Evolutionary conservation across 1,284 basidiomycete genomes (phyloP).

Genomic region (Termitomyces sp.): DNA sequence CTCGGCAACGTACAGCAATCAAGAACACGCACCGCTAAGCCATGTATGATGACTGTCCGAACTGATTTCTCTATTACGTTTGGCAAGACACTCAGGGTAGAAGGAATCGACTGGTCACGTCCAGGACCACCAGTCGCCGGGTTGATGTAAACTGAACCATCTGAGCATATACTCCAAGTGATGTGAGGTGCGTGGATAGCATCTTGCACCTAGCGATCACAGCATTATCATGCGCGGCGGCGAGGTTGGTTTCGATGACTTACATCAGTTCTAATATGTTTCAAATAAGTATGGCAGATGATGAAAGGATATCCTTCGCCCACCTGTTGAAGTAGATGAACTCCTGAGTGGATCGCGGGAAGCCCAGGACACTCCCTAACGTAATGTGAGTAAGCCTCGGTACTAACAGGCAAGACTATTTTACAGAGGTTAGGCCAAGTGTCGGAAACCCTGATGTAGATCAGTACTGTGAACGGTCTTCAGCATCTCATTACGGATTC

Average conservation of each 20-base stretch:
- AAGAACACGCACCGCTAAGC: slow-evolving; percentile 46
- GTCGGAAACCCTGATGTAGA: slow-evolving; percentile 33
- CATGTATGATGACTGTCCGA: slow-evolving; percentile 63
- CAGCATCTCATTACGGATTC: neutral
- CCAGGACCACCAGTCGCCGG: slow-evolving; percentile 38
- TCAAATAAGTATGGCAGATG: neutral
- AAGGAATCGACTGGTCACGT: slow-evolving; percentile 45
- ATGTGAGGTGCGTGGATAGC: slow-evolving; percentile 59
- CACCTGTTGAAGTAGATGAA: slow-evolving; percentile 38
- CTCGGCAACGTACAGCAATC: neutral
- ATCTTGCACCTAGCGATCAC: slow-evolving; percentile 42
- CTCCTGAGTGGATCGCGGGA: slow-evolving; percentile 50
- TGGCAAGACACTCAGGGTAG: slow-evolving; percentile 57
- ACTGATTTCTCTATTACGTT: slow-evolving; percentile 68
- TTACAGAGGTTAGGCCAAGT: slow-evolving; percentile 35
- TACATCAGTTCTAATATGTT: slow-evolving; percentile 33
- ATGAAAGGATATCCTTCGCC: neutral
- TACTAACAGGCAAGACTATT: neutral
- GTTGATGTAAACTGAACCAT: slow-evolving; percentile 43
- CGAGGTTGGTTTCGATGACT: slow-evolving; percentile 16
- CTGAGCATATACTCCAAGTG: slow-evolving; percentile 44
- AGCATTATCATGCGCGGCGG: neutral
- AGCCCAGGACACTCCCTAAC: slow-evolving; percentile 46
- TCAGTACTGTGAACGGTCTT: slow-evolving; percentile 7
- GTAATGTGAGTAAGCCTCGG: neutral